Conservation (phyloP, 2,329 filamentous ascomycete species). For the Penicillium vulpinum region DNA sequence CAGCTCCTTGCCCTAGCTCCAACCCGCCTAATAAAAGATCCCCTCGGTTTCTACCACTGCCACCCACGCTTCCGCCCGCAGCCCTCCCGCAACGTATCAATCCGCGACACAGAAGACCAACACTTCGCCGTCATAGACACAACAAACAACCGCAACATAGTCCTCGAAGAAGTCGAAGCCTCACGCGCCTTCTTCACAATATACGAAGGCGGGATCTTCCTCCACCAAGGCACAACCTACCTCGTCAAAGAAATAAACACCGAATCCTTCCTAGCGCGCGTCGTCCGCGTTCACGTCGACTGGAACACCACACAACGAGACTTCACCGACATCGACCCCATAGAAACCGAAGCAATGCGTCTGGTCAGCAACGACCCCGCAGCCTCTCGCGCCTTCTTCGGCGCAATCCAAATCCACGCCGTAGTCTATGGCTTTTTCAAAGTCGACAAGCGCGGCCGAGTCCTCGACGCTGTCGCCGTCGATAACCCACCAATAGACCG, state of each 20-base stretch:
- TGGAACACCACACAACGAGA: slow-evolving; percentile 94
- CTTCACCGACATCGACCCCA: slow-evolving; percentile 88
- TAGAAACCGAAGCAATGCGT: slow-evolving; percentile 86
- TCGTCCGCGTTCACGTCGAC: slow-evolving; percentile 85
- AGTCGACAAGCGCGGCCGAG: slow-evolving; percentile 78
- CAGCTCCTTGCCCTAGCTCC: slow-evolving; percentile 69
- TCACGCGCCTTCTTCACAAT: slow-evolving; percentile 93
- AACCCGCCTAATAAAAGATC: slow-evolving; percentile 72
- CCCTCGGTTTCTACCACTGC: slow-evolving; percentile 83
- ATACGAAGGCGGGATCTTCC: slow-evolving; percentile 94
- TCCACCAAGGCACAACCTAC: slow-evolving; percentile 93
- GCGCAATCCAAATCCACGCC: slow-evolving; percentile 79
- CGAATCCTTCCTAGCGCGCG: slow-evolving; percentile 77
- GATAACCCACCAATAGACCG: slow-evolving; percentile 90
- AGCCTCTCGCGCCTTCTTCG: slow-evolving; percentile 74
- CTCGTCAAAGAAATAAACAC: slow-evolving; percentile 85
- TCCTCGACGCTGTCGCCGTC: slow-evolving; percentile 88
- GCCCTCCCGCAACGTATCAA: slow-evolving; percentile 79
- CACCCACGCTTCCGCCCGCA: slow-evolving; percentile 83
- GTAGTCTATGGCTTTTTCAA: slow-evolving; percentile 98
- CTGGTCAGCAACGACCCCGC: slow-evolving; percentile 59
- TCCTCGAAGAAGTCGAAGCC: slow-evolving; percentile 94
- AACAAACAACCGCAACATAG: slow-evolving; percentile 73
- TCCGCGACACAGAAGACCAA: slow-evolving; percentile 86
- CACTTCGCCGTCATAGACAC: slow-evolving; percentile 92